Percentiles rank a stretch among this genome's conserved stretches.
Conservation (phyloP, 2,329 filamentous ascomycete genomes). For the Hypoxylon rubiginosum region DNA sequence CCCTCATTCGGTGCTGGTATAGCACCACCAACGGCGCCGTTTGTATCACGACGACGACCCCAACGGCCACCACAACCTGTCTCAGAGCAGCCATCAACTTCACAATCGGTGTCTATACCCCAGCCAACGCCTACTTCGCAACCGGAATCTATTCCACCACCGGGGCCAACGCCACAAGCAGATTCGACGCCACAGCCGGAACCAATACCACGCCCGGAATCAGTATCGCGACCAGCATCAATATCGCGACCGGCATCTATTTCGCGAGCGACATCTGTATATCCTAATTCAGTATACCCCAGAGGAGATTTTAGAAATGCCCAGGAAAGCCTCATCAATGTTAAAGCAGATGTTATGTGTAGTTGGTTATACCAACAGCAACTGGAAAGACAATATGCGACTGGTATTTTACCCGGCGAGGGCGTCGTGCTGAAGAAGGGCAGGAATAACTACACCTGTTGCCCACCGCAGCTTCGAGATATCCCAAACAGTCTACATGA, state of each 20-base stretch:
- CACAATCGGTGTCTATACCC: not conserved
- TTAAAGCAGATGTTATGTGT: conserved; percentile 73
- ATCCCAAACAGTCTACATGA: conserved; percentile 54
- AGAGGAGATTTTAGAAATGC: conserved; percentile 58
- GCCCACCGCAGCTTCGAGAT: conserved; percentile 55
- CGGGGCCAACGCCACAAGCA: not conserved
- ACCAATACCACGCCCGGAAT: not conserved
- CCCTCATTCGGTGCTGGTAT: conserved; percentile 41
- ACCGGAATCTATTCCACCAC: not conserved
- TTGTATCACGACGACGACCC: conserved; percentile 27
- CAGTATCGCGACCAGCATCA: not conserved
- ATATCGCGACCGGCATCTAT: conserved; percentile 26
- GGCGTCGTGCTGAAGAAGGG: conserved; percentile 58
- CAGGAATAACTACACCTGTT: conserved; percentile 56
- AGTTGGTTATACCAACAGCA: conserved; percentile 74
- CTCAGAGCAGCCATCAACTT: not conserved
- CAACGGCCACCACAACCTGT: not conserved
- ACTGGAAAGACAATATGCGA: conserved; percentile 62
- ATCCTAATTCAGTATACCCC: conserved; percentile 54
- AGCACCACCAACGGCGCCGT: conserved; percentile 38
- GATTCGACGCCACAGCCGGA: not conserved
- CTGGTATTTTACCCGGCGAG: conserved; percentile 55
- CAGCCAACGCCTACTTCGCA: not conserved
- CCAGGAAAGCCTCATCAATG: conserved; percentile 62
- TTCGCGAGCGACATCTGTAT: conserved; percentile 39